Percentiles rank a stretch among this genome's conserved stretches.
phyloP scores from a whole-genome alignment of 2,329 filamentous ascomycete genomes.

The Gaeumannomyces sp. region DNA sequence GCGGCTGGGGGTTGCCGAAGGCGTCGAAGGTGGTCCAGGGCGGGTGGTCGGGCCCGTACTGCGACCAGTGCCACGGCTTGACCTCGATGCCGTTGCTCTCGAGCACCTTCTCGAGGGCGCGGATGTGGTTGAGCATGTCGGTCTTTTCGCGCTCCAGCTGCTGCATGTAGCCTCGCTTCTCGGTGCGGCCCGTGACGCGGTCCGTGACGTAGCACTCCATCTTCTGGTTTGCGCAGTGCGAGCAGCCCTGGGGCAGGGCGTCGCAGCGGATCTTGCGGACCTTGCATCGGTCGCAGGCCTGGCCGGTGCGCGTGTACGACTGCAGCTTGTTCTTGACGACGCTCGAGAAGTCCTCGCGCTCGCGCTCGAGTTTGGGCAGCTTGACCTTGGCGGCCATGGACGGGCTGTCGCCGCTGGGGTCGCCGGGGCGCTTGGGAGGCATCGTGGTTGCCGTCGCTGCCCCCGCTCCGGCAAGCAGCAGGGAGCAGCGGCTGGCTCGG shows the following conservation, averaged over 20 bases:
- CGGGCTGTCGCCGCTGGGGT: slow-evolving; percentile 28
- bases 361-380: slow-evolving; percentile 42
- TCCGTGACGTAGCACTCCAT: slow-evolving; percentile 81
- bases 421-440: slow-evolving; percentile 39
- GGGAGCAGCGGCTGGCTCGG: neutral
- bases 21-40: slow-evolving; percentile 22
- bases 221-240: slow-evolving; percentile 69
- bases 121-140: slow-evolving; percentile 60
- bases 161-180: slow-evolving; percentile 71
- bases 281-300: slow-evolving; percentile 87
- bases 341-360: slow-evolving; percentile 45
- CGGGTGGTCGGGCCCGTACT: slow-evolving; percentile 23
- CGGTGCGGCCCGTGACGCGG: slow-evolving; percentile 75
- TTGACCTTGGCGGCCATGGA: slow-evolving; percentile 36
- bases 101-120: slow-evolving; percentile 62
- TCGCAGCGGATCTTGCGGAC: slow-evolving; percentile 87
- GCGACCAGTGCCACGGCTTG: slow-evolving; percentile 39
- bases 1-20: slow-evolving; percentile 22
- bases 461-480: neutral
- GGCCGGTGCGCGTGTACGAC: slow-evolving; percentile 61
- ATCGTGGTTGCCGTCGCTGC: slow-evolving; percentile 18
- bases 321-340: slow-evolving; percentile 51
- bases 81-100: slow-evolving; percentile 55
- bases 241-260: slow-evolving; percentile 51
- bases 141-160: slow-evolving; percentile 66